These are phyloP conservation scores for Gloeostereum incarnatum DNA, from an alignment of 768 basidiomycete genomes.

Conservation along the genomic window DNA sequence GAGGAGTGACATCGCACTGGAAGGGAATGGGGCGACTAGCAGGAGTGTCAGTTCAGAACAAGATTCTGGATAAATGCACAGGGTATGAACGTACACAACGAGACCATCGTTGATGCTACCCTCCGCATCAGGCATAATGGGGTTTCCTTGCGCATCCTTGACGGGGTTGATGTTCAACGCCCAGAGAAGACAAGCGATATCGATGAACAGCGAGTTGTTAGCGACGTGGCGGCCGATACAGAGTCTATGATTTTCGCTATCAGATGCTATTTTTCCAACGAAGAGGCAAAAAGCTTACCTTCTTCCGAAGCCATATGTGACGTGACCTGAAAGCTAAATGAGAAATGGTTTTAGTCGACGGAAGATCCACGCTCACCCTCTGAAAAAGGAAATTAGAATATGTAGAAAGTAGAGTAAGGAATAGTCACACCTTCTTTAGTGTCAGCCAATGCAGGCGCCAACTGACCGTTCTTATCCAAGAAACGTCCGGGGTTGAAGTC, in stretches of 20 bases:
- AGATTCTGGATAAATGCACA: too few relatives aligned
- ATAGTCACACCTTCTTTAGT: too few relatives aligned
- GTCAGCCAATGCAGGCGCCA: neutral
- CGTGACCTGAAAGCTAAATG: neutral
- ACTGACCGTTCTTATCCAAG: neutral
- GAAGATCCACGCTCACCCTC: too few relatives aligned
- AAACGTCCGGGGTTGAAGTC: conserved; percentile 3
- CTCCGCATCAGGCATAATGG: conserved; percentile 7
- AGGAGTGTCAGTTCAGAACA: too few relatives aligned
- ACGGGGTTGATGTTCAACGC: conserved; percentile 4
- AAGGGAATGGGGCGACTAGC: too few relatives aligned
- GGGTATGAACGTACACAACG: conserved; percentile 11
- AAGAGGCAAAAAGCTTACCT: too few relatives aligned
- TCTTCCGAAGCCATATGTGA: neutral
- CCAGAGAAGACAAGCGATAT: conserved; percentile 9
- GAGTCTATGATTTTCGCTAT: conserved; percentile 6
- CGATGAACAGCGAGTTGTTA: conserved; percentile 9
- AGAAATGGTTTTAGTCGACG: too few relatives aligned
- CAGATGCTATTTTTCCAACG: too few relatives aligned
- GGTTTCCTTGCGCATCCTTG: conserved; percentile 5
- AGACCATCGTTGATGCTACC: conserved; percentile 9
- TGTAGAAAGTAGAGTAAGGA: too few relatives aligned
- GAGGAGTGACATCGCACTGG: too few relatives aligned
- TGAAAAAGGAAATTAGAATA: too few relatives aligned
- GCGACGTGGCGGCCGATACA: conserved; percentile 12